A percentile compares a stretch with the other conserved stretches of the same genome.
phyloP scores from a whole-genome alignment of 2,329 filamentous ascomycete genomes.

The Claviceps africana region DNA sequence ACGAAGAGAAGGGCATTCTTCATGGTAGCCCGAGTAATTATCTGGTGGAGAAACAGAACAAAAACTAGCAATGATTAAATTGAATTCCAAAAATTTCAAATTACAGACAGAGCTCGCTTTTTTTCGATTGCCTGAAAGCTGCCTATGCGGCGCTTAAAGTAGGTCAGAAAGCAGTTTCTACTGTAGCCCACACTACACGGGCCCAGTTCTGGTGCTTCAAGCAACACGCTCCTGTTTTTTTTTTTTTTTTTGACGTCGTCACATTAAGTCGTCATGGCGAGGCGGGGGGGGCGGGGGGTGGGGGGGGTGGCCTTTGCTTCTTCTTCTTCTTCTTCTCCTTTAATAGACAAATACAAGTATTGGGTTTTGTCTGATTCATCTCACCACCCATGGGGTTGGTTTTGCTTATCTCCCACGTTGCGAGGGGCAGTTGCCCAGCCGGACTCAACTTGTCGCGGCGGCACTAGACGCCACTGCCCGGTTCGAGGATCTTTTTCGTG shows the following conservation, averaged over 20 bases:
- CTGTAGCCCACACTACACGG: neutral
- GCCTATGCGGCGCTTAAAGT: too few species aligned
- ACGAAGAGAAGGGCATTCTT: neutral
- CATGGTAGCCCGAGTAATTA: neutral
- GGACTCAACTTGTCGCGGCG: slow-evolving; percentile 19
- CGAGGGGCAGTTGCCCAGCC: slow-evolving; percentile 23
- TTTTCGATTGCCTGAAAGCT: neutral
- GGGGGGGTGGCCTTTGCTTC: neutral
- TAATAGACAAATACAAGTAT: too few species aligned
- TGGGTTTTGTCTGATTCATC: neutral
- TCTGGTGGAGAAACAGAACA: neutral
- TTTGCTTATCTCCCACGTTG: slow-evolving; percentile 11
- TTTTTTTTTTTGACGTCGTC: neutral
- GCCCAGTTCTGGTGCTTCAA: neutral
- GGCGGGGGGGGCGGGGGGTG: neutral
- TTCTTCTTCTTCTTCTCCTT: too few species aligned
- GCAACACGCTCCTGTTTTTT: neutral
- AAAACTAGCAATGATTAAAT: neutral
- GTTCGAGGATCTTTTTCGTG: slow-evolving; percentile 23
- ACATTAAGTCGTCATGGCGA: neutral
- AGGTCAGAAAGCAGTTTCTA: neutral
- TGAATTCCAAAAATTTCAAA: neutral
- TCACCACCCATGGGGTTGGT: slow-evolving; percentile 4
- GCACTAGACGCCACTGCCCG: slow-evolving; percentile 22
- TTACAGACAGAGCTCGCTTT: neutral